These are phyloP conservation scores for Yamadazyma kitorensis DNA, from an alignment of 805 yeast genomes.

Conservation along the genomic window DNA sequence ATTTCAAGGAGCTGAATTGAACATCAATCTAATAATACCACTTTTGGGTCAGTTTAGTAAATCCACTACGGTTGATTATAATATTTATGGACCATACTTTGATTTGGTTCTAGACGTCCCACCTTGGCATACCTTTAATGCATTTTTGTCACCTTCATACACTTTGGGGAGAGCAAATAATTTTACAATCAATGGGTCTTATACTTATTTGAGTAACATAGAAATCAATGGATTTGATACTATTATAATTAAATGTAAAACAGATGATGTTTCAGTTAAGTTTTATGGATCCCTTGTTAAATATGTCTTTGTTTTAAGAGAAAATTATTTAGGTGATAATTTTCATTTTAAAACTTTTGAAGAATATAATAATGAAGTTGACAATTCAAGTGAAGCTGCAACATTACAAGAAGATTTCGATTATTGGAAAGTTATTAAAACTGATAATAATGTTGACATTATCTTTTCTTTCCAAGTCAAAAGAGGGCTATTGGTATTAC, in stretches of 20 bases:
- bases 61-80: slow-evolving; percentile 50
- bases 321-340: slow-evolving; percentile 87
- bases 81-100: slow-evolving; percentile 54
- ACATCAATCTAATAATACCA: slow-evolving; percentile 54
- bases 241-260: slow-evolving; percentile 59
- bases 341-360: slow-evolving; percentile 83
- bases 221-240: slow-evolving; percentile 71
- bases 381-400: slow-evolving; percentile 1
- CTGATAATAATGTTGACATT: slow-evolving; percentile 75
- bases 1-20: slow-evolving; percentile 60
- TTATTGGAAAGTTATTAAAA: slow-evolving; percentile 41
- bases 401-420: slow-evolving; percentile 18
- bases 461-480: slow-evolving; percentile 67
- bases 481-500: slow-evolving; percentile 70
- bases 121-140: slow-evolving; percentile 84
- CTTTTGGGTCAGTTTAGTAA: slow-evolving; percentile 50
- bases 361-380: slow-evolving; percentile 55
- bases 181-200: slow-evolving; percentile 62
- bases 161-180: slow-evolving; percentile 67
- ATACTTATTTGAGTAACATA: slow-evolving; percentile 55
- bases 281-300: slow-evolving; percentile 78
- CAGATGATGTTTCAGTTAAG: slow-evolving; percentile 64
- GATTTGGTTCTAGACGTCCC: slow-evolving; percentile 72
- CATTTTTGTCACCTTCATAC: slow-evolving; percentile 57
- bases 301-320: slow-evolving; percentile 71